phyloP scores from a whole-genome alignment of 768 basidiomycete species.

The Podaxis sp. region DNA sequence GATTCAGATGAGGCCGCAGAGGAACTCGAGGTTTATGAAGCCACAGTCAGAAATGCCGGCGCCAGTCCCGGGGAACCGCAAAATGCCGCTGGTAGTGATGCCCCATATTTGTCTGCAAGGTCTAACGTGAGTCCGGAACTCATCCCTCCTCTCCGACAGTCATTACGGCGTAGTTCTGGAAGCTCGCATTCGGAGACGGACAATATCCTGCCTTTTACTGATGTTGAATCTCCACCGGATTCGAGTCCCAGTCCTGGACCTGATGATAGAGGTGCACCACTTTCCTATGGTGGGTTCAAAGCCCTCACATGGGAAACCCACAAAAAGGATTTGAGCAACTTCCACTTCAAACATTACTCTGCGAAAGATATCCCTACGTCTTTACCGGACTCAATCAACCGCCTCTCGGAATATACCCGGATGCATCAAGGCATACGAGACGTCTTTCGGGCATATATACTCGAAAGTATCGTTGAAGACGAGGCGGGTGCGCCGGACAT shows the following conservation, averaged over 20 bases:
- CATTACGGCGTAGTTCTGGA: slow-evolving; percentile 1
- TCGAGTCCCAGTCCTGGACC: slow-evolving; percentile 13
- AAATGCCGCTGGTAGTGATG: neutral
- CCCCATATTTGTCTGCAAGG: neutral
- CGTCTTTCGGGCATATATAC: slow-evolving; percentile 67
- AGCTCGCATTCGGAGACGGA: slow-evolving; percentile 5
- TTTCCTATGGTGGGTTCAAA: slow-evolving; percentile 32
- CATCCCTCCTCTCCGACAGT: slow-evolving; percentile 5
- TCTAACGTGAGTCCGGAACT: slow-evolving; percentile 1
- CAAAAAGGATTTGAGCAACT: slow-evolving; percentile 33
- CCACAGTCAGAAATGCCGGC: neutral
- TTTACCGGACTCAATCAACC: slow-evolving; percentile 68
- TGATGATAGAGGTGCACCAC: neutral
- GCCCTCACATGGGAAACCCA: slow-evolving; percentile 39
- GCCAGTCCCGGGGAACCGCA: neutral
- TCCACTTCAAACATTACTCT: slow-evolving; percentile 31
- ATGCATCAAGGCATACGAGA: slow-evolving; percentile 42
- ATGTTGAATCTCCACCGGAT: slow-evolving; percentile 11
- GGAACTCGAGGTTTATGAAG: slow-evolving; percentile 3
- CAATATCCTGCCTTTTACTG: neutral
- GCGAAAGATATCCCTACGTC: slow-evolving; percentile 58
- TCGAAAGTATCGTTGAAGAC: slow-evolving; percentile 60
- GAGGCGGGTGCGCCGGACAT: slow-evolving; percentile 74
- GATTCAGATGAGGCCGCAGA: neutral
- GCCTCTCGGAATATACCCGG: slow-evolving; percentile 40